Base-by-base conservation (phyloP, 2,329 filamentous ascomycete genomes). In the Cryphonectria radicalis region DNA sequence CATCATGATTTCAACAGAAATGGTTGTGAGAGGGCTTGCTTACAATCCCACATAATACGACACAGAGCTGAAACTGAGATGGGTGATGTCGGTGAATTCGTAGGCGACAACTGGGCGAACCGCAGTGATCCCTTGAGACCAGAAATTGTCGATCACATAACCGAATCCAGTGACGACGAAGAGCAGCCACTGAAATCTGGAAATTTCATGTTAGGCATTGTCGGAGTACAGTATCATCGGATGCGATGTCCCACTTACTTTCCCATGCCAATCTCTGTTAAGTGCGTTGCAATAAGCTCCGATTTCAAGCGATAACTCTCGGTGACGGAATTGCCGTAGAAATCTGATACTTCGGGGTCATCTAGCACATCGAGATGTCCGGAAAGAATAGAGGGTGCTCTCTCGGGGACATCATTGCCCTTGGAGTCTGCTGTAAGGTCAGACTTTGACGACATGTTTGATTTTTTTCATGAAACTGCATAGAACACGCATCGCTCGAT, bases 91-190 rank as follows among this genome's bases (percentile, higher is more conserved):
- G 22, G 74, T 76, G 67, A 82, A 82, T 71, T 82, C 80, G 73
- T 79, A 79, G 35, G 71, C 75, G 14, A 80, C 74, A 5, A 79
- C 75, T 4, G 80, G 79, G 0, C 80, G 77, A 4, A 79, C 75
- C 11, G 79, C 79, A 19, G 77, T 78, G 72, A 81, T 79, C 35
- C 79, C 80, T 71, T 81, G 80, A 7, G 76, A 78, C 78, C 79
- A 81, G 70, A 81, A 80, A 71, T 84, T 84, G 76, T 84, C 82
- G 25, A 83, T 79, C 62, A 84, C 82, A 81, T 81, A 85, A 32
- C 83, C 83, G 59, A 83, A 82, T 40, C 83, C 83, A n/a, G 79
- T 83, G n/a, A 85, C 80, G 19, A 83, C 76, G 73, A 85, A 85
- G 1, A 85, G 78, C 10, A 77, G 77, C 81, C 82, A 84, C 76